Evolutionary conservation across 2,329 filamentous ascomycete genomes (phyloP).

Genomic region (Stachybotrys chlorohalonatus): DNA sequence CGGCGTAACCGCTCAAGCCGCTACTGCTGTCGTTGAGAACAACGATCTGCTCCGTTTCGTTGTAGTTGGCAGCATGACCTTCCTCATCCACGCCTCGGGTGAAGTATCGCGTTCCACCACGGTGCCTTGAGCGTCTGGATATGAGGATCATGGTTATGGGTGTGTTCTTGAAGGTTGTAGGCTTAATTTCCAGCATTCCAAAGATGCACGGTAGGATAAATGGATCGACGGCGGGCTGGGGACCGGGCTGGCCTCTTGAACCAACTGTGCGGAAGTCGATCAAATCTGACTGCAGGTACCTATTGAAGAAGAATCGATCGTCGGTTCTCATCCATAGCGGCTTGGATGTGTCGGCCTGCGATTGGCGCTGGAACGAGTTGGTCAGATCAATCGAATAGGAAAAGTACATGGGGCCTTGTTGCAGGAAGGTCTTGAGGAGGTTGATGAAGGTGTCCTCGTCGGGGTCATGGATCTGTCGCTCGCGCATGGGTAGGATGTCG

Average conservation of each 20-base stretch:
- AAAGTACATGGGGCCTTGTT: slow-evolving; percentile 88
- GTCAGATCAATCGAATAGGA: slow-evolving; percentile 96
- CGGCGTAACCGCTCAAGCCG: slow-evolving; percentile 71
- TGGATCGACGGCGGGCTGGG: slow-evolving; percentile 72
- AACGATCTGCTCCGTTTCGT: slow-evolving; percentile 91
- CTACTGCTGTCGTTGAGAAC: slow-evolving; percentile 75
- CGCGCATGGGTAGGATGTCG: slow-evolving; percentile 88
- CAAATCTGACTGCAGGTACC: slow-evolving; percentile 80
- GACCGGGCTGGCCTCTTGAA: slow-evolving; percentile 53
- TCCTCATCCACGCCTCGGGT: slow-evolving; percentile 88
- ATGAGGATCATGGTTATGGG: slow-evolving; percentile 80
- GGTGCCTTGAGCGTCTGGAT: slow-evolving; percentile 77
- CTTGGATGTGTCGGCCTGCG: slow-evolving; percentile 58
- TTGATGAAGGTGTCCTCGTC: slow-evolving; percentile 89
- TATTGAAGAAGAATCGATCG: slow-evolving; percentile 98
- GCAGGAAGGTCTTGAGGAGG: slow-evolving; percentile 73
- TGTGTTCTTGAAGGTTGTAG: slow-evolving; percentile 76
- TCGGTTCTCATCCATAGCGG: slow-evolving; percentile 90
- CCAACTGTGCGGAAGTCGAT: slow-evolving; percentile 73
- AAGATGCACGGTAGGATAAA: slow-evolving; percentile 95
- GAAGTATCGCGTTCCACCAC: slow-evolving; percentile 89
- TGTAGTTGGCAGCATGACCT: slow-evolving; percentile 96
- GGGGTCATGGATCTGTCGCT: slow-evolving; percentile 80
- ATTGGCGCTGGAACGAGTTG: slow-evolving; percentile 92
- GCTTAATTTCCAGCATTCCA: slow-evolving; percentile 87